Conservation (phyloP, 73 alveolate species). For the Uronychia setigera region DNA sequence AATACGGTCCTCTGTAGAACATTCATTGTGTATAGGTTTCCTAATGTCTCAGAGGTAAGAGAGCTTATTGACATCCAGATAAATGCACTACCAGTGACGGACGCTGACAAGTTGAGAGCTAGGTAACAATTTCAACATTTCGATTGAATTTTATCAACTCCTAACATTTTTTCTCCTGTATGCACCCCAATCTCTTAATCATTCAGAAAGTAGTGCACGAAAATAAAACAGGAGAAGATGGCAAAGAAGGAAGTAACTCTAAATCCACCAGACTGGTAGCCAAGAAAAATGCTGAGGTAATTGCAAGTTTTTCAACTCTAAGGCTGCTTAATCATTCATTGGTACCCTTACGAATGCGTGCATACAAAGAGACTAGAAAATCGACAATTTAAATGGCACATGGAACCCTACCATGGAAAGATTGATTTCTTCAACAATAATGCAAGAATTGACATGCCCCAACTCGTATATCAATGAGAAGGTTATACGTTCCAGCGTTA, state of each 20-base stretch:
- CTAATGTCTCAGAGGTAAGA: constrained; percentile 48
- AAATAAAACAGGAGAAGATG: not conserved
- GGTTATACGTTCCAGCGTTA: too few relatives aligned
- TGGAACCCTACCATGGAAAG: not conserved
- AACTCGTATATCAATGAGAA: too few relatives aligned
- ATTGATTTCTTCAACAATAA: not conserved
- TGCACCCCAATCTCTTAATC: not conserved
- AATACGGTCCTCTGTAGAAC: constrained; percentile 73
- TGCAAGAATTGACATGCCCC: not conserved
- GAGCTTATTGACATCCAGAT: constrained; percentile 49
- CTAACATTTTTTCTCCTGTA: constrained; percentile 51
- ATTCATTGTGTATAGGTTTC: constrained; percentile 95
- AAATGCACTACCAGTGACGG: constrained; percentile 81
- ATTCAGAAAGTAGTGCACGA: constrained; percentile 1
- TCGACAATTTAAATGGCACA: not conserved
- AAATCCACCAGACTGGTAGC: not conserved
- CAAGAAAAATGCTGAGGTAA: not conserved
- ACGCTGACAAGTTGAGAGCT: constrained; percentile 88
- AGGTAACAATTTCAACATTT: constrained; percentile 86
- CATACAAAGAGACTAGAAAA: not conserved
- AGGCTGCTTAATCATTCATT: not conserved
- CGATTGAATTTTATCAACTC: constrained; percentile 87
- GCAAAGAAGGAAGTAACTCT: not conserved
- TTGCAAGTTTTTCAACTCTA: too few relatives aligned
- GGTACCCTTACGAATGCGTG: not conserved